Evolutionary conservation across 2,329 filamentous ascomycete species (phyloP), one percentile per base, ranked within the genome.

Genomic region (Plenodomus biglobosus): DNA sequence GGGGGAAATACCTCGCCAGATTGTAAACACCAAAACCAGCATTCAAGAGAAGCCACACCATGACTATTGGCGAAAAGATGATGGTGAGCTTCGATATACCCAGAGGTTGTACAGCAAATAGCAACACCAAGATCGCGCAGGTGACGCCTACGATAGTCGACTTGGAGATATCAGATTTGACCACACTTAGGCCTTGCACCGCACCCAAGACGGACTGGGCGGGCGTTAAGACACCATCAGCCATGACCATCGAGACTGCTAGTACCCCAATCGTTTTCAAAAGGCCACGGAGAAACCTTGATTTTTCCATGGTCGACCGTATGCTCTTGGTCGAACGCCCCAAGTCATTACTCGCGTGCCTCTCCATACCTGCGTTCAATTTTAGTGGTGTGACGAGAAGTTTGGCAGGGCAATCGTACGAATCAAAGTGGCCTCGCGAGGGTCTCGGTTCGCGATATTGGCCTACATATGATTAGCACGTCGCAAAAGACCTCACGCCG

Each of bases 121-220:
- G 75, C 0, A 85, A 41, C 1, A 88, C 74, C 1, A 88, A 72
- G 41, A 88, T 87, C 3, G 78, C 82, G 53, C 85, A 87, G 0
- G 81, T 80, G 0, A 81, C 78, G 8, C 85, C 85, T 11, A 87
- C 78, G 18, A 88, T 81, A 2, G 81, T 80, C 0, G 76, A 69
- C 32, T 77, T 80, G 18, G 72, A 73, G 40, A 88, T 81, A 48
- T 80, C 72, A 0, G 80, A 77, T 16, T 76, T 76, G 22, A 83
- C 82, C 1, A 87, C 85, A 20, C 76, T 75, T 17, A 80, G 70
- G 4, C 70, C 85, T 64, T 88, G 85, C 15, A 88, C 81, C 2
- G 85, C 85, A 20, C 85, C 85, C 5, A 88, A 76, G 1, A 88
- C 83, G 2, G 85, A 87, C 64, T 88, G 85, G 1, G 85, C 85